These are phyloP conservation scores for Fragilariopsis cylindrus DNA, from an alignment of 108 stramenopile genomes.

Conservation along the genomic window DNA sequence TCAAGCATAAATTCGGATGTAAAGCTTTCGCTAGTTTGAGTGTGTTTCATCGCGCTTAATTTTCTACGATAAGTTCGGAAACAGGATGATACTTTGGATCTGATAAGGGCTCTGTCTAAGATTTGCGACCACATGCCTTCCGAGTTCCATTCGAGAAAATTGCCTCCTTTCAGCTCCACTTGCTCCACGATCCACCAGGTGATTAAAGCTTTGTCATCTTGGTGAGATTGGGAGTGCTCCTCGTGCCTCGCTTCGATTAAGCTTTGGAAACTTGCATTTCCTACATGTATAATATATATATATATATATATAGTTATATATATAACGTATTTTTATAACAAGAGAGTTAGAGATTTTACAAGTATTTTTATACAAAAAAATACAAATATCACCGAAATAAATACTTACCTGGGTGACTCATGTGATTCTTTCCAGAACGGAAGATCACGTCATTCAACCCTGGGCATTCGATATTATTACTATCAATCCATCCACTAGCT, in stretches of 20 bases:
- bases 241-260: constrained; percentile 6
- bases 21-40: background rate
- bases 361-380: too few species aligned
- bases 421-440: constrained; percentile 17
- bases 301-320: too few species aligned
- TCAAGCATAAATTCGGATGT: constrained; percentile 6
- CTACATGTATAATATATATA: background rate
- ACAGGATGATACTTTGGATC: constrained; percentile 13
- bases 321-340: too few species aligned
- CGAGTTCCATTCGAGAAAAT: constrained; percentile 13
- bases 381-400: background rate
- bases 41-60: constrained; percentile 9
- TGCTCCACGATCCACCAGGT: constrained; percentile 15
- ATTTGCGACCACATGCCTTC: constrained; percentile 16
- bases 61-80: constrained; percentile 21
- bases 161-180: constrained; percentile 14
- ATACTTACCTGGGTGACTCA: constrained; percentile 1
- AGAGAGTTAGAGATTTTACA: too few species aligned
- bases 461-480: constrained; percentile 15
- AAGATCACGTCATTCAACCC: constrained; percentile 13
- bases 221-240: constrained; percentile 7
- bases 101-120: background rate
- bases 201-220: constrained; percentile 8
- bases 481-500: background rate
- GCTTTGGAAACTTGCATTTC: constrained; percentile 13